Conservation (phyloP, 2,329 filamentous ascomycete genomes). For the Curvularia hawaiiensis region DNA sequence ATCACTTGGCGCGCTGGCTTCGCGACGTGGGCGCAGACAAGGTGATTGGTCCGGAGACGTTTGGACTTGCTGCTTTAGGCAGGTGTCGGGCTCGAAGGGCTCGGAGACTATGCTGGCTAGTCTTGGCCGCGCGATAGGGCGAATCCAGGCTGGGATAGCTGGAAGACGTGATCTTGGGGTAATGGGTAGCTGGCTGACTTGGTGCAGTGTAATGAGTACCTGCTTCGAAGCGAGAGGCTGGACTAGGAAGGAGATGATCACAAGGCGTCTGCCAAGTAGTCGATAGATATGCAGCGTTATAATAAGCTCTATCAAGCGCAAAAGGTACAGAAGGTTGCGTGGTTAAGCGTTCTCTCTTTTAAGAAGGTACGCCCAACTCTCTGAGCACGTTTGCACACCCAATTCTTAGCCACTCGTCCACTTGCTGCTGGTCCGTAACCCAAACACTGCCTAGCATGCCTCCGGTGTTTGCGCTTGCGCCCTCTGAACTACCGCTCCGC, state of each 20-base stretch:
- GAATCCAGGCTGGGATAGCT: constrained; percentile 15
- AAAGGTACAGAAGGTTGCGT: not conserved
- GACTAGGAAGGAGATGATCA: constrained; percentile 26
- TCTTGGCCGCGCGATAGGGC: constrained; percentile 17
- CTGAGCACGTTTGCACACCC: constrained; percentile 46
- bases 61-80: constrained; percentile 9
- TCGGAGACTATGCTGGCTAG: constrained; percentile 11
- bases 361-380: constrained; percentile 42
- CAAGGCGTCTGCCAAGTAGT: not conserved
- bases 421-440: constrained; percentile 40
- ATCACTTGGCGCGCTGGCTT: constrained; percentile 27
- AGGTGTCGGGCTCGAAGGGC: constrained; percentile 10
- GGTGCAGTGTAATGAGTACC: constrained; percentile 15
- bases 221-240: constrained; percentile 18
- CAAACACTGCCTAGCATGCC: constrained; percentile 57
- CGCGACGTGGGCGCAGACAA: constrained; percentile 6
- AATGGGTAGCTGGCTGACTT: constrained; percentile 16
- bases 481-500: constrained; percentile 41
- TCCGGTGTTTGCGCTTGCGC: constrained; percentile 52
- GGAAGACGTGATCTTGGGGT: constrained; percentile 19
- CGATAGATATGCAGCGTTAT: not conserved
- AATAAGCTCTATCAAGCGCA: not conserved
- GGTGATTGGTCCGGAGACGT: constrained; percentile 26
- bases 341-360: not conserved
- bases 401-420: constrained; percentile 48